phyloP scores from a whole-genome alignment of 2,329 filamentous ascomycete genomes.

The Cladophialophora exuberans region DNA sequence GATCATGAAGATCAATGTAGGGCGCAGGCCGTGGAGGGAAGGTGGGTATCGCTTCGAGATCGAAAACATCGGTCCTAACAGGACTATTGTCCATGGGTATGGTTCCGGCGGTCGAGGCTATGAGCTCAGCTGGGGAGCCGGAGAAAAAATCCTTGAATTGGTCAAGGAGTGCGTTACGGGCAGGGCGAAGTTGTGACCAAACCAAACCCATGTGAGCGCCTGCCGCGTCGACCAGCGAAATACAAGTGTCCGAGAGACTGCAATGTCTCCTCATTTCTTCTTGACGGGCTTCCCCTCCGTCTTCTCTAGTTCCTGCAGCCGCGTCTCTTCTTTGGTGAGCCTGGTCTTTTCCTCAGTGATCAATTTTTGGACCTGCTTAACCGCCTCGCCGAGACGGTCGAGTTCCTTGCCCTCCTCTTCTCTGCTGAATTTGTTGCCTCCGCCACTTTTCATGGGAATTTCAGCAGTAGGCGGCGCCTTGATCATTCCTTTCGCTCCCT shows the following conservation, averaged over 20 bases:
- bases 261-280: conserved; percentile 28
- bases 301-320: conserved; percentile 56
- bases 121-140: conserved; percentile 65
- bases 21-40: conserved; percentile 48
- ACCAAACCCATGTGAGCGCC: too few species aligned
- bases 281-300: conserved; percentile 41
- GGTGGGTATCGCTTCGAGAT: conserved; percentile 57
- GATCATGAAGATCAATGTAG: conserved; percentile 51
- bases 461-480: conserved; percentile 71
- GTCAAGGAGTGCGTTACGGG: conserved; percentile 13
- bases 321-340: conserved; percentile 64
- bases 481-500: conserved; percentile 48
- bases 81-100: conserved; percentile 58
- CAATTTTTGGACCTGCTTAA: conserved; percentile 61
- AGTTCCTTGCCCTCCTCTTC: conserved; percentile 72
- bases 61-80: conserved; percentile 42
- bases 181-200: conserved; percentile 9
- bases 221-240: too few species aligned
- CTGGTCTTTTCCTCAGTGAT: conserved; percentile 67
- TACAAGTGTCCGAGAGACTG: not conserved
- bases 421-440: conserved; percentile 72
- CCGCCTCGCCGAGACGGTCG: conserved; percentile 65
- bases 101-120: conserved; percentile 65
- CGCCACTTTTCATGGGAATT: conserved; percentile 69
- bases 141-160: conserved; percentile 36